These are phyloP conservation scores for Pascua sp. DNA, from an alignment of 1,284 basidiomycete species.

Conservation along the genomic window DNA sequence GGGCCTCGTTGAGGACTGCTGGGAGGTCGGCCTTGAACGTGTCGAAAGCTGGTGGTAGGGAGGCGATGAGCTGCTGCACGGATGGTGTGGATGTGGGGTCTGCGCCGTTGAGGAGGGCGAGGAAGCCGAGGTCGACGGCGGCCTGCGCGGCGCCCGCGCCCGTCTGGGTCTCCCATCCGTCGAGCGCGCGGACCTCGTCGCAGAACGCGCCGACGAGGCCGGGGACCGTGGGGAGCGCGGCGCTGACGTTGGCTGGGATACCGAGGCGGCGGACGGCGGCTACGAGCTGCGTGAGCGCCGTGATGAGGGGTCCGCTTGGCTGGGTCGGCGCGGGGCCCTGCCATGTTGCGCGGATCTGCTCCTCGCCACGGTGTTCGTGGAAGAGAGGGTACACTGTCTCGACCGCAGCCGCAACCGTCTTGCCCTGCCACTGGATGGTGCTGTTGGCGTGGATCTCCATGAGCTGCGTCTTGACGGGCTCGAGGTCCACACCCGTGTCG, in stretches of 20 bases:
- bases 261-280: conserved; percentile 31
- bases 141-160: conserved; percentile 25
- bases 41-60: conserved; percentile 1
- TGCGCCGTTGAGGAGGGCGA: conserved; percentile 25
- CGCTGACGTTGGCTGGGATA: conserved; percentile 28
- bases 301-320: conserved; percentile 29
- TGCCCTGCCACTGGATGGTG: conserved; percentile 28
- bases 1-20: conserved; percentile 24
- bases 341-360: conserved; percentile 32
- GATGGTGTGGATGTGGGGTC: conserved; percentile 16
- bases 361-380: conserved; percentile 18
- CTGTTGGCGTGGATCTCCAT: conserved; percentile 31
- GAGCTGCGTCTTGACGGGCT: conserved; percentile 13
- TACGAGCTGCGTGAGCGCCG: conserved; percentile 37
- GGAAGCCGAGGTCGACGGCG: conserved; percentile 37
- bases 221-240: conserved; percentile 19
- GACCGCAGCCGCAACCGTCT: conserved; percentile 22
- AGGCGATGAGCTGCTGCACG: conserved; percentile 20
- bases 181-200: conserved; percentile 17
- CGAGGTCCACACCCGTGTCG: conserved; percentile 14
- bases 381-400: conserved; percentile 27
- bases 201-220: conserved; percentile 28
- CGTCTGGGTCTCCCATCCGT: conserved; percentile 28
- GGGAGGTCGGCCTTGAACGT: conserved; percentile 11
- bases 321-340: conserved; percentile 31